These are phyloP conservation scores for Colletotrichum abscissum DNA, from an alignment of 2,329 filamentous ascomycete species.

Conservation along the genomic window DNA sequence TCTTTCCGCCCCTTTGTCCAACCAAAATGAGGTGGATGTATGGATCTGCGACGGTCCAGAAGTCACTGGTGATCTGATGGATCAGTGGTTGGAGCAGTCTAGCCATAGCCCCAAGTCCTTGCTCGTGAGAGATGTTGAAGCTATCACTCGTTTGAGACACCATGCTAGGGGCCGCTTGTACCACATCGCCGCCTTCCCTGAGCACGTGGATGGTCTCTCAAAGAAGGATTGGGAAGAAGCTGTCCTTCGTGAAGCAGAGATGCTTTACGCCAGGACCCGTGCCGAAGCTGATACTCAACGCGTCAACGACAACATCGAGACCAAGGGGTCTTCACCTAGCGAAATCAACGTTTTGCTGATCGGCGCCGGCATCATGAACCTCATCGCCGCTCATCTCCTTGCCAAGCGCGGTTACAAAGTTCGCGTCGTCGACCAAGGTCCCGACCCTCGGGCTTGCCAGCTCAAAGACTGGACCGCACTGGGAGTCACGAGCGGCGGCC, in stretches of 20 bases:
- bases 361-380: neutral
- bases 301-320: neutral
- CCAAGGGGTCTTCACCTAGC: neutral
- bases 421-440: neutral
- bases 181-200: neutral
- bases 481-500: neutral
- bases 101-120: neutral
- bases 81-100: neutral
- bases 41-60: neutral
- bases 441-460: neutral
- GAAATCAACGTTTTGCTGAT: neutral
- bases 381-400: neutral
- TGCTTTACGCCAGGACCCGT: neutral
- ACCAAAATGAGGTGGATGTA: neutral
- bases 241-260: neutral
- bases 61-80: neutral
- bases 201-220: neutral
- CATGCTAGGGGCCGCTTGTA: neutral
- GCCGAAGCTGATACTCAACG: neutral
- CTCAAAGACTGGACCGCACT: neutral
- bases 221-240: neutral
- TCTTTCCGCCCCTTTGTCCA: neutral
- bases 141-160: neutral
- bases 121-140: neutral
- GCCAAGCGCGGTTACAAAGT: neutral